A percentile compares a stretch with the other conserved stretches of the same genome.
phyloP scores from a whole-genome alignment of 768 basidiomycete species.

The Russula virescens region DNA sequence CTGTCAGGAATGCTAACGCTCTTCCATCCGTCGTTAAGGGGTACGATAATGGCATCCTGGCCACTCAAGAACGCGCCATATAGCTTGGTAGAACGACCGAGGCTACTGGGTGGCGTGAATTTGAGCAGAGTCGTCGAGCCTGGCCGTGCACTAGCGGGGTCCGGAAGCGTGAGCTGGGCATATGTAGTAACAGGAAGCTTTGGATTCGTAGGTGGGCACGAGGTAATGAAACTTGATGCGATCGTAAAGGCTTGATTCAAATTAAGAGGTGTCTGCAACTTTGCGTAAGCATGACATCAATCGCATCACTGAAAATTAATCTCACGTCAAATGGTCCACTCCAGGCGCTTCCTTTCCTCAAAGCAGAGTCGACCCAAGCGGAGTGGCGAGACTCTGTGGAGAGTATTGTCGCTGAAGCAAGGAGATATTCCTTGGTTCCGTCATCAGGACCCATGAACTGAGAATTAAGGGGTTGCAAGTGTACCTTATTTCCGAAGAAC shows the following conservation, averaged over 20 bases:
- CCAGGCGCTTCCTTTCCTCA: slow-evolving; percentile 48
- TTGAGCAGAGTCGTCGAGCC: slow-evolving; percentile 14
- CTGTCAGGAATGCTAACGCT: slow-evolving; percentile 14
- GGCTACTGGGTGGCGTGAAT: not conserved
- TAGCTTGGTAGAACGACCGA: slow-evolving; percentile 6
- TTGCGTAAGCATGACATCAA: slow-evolving; percentile 31
- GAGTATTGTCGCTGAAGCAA: slow-evolving; percentile 51
- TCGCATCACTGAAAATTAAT: slow-evolving; percentile 23
- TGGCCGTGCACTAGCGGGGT: slow-evolving; percentile 14
- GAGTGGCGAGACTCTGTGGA: slow-evolving; percentile 58
- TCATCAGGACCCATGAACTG: not conserved
- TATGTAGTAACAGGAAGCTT: slow-evolving; percentile 45
- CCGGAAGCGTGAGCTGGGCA: slow-evolving; percentile 39
- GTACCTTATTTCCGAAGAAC: slow-evolving; percentile 40
- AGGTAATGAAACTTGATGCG: slow-evolving; percentile 41
- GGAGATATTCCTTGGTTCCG: slow-evolving; percentile 35
- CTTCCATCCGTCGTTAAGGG: slow-evolving; percentile 10
- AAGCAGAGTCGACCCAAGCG: slow-evolving; percentile 52
- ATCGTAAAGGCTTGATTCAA: slow-evolving; percentile 39
- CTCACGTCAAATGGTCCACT: slow-evolving; percentile 49
- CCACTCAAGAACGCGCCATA: slow-evolving; percentile 24
- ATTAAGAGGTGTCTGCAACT: slow-evolving; percentile 36
- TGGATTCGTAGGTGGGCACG: slow-evolving; percentile 51
- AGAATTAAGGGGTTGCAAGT: slow-evolving; percentile 29
- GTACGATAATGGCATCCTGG: slow-evolving; percentile 18